These are phyloP conservation scores for Phytophthora idaei DNA, from an alignment of 352 stramenopile genomes.

Conservation along the genomic window DNA sequence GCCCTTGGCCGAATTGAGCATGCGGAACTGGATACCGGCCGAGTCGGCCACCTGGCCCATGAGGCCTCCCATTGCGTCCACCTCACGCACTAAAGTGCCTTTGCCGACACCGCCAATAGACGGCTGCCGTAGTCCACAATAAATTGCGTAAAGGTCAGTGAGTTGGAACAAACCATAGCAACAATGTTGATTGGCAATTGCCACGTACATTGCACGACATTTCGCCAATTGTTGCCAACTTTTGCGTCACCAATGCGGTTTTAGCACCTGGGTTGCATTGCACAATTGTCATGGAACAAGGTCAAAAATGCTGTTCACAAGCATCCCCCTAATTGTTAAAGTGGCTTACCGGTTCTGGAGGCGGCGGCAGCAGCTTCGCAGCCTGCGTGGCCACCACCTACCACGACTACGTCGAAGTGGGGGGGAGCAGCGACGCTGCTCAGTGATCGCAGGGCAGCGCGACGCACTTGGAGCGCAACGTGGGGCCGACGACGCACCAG, in stretches of 20 bases:
- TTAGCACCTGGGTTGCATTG: conserved; percentile 74
- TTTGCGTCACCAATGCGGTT: conserved; percentile 96
- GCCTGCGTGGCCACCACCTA: conserved; percentile 64
- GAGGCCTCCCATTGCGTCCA: conserved; percentile 97
- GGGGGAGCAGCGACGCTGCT: conserved; percentile 14
- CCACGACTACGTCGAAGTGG: conserved; percentile 63
- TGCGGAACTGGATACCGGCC: conserved; percentile 96
- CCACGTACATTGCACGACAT: conserved; percentile 96
- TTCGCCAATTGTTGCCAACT: conserved; percentile 96
- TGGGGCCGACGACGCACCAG: conserved; percentile 20
- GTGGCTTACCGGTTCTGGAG: conserved; percentile 46
- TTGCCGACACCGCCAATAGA: conserved; percentile 99
- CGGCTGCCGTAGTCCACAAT: conserved; percentile 55
- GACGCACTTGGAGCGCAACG: conserved; percentile 13
- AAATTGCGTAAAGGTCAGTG: conserved; percentile 8
- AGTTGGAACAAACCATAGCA: not conserved
- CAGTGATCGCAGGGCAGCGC: conserved; percentile 20
- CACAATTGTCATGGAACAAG: not conserved
- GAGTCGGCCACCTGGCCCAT: conserved; percentile 96
- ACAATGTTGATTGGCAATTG: not conserved
- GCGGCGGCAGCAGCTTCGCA: conserved; percentile 64
- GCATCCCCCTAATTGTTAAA: not conserved
- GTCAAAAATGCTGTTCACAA: conserved; percentile 8
- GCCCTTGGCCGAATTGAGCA: conserved; percentile 96
- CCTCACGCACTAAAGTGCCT: conserved; percentile 97